Base-by-base conservation (phyloP, 2,329 filamentous ascomycete genomes). In the Domatiomyces globalis region DNA sequence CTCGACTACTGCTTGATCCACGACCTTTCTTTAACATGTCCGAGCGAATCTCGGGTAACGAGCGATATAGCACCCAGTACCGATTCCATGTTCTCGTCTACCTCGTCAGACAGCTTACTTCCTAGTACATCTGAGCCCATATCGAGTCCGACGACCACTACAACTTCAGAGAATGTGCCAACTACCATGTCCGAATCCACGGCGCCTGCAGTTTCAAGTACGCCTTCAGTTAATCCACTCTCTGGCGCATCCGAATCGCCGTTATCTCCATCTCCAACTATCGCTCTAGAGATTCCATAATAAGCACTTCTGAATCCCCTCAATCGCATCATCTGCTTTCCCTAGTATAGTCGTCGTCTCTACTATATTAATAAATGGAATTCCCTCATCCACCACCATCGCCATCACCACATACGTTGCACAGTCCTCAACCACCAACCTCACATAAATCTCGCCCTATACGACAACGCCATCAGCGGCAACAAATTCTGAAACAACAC, bases 391-490 rank as follows among this genome's bases (percentile, higher is more conserved):
- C 22, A 55, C 54, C 18, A 58, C 56, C 12, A 29, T n/a, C n/a
- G n/a, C 55, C 15, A 58, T 54, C 12, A 53, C 52, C 12, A 43
- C 55, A 18, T 54, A 56, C 18, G 33, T 58, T 25, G 51, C 51
- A 4, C 50, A 52, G 8, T 33, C 39, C 0, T 47, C 56, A 18
- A 52, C 51, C 43, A 52, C 54, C 15, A 56, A 54, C 18, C 36
- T 56, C 17, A 52, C 54, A 1, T 49, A 46, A 15, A 49, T 50
- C 27, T 51, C 48, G 20, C 53, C 56, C 12, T 50, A 49, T 20
- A 58, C 56, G 12, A 46, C 43, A 33, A 51, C 51, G 27, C 56
- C 54, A 5, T 53, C 54, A 12, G 45, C 56, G n/a, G 49, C 51
- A 27, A 51, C 54, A 19, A 15, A 27, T 22, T 51, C 48, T 25